These are phyloP conservation scores for Byssoonygena ceratinophila DNA, from an alignment of 2,329 filamentous ascomycete species.

Conservation along the genomic window DNA sequence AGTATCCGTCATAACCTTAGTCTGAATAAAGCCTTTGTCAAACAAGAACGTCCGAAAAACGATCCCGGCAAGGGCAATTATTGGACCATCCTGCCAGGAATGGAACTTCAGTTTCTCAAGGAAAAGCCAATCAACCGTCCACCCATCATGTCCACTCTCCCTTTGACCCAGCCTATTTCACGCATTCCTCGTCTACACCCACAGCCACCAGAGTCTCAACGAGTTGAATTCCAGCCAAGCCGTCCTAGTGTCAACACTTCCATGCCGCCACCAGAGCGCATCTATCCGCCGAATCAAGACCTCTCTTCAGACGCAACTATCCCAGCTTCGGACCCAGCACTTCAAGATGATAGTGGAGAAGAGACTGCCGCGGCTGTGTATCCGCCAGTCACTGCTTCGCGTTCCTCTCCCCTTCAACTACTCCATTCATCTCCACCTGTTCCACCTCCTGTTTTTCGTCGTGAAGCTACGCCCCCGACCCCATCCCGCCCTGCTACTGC, in stretches of 20 bases:
- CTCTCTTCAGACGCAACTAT: slow-evolving; percentile 70
- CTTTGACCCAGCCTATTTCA: slow-evolving; percentile 27
- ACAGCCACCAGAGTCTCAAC: not conserved
- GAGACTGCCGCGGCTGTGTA: slow-evolving; percentile 21
- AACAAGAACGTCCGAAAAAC: slow-evolving; percentile 90
- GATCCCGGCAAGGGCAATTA: slow-evolving; percentile 97
- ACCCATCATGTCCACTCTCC: slow-evolving; percentile 37
- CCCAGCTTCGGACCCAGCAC: slow-evolving; percentile 56
- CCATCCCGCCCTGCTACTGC: slow-evolving; percentile 51
- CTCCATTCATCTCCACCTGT: slow-evolving; percentile 90
- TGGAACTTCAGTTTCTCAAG: slow-evolving; percentile 80
- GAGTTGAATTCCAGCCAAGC: slow-evolving; percentile 11
- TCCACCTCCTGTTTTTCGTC: slow-evolving; percentile 45
- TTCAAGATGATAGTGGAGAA: slow-evolving; percentile 45
- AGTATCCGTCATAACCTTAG: slow-evolving; percentile 97
- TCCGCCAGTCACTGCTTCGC: slow-evolving; percentile 24
- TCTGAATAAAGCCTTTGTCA: slow-evolving; percentile 91
- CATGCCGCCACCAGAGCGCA: slow-evolving; percentile 10
- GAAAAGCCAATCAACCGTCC: slow-evolving; percentile 54
- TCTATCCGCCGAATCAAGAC: slow-evolving; percentile 35
- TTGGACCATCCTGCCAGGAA: slow-evolving; percentile 85
- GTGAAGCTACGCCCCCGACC: slow-evolving; percentile 63
- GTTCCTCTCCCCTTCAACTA: slow-evolving; percentile 41
- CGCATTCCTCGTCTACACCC: not conserved
- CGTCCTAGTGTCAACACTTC: slow-evolving; percentile 14